Conservation (phyloP, 2,329 filamentous ascomycete genomes). For the Aspergillus ustus region DNA sequence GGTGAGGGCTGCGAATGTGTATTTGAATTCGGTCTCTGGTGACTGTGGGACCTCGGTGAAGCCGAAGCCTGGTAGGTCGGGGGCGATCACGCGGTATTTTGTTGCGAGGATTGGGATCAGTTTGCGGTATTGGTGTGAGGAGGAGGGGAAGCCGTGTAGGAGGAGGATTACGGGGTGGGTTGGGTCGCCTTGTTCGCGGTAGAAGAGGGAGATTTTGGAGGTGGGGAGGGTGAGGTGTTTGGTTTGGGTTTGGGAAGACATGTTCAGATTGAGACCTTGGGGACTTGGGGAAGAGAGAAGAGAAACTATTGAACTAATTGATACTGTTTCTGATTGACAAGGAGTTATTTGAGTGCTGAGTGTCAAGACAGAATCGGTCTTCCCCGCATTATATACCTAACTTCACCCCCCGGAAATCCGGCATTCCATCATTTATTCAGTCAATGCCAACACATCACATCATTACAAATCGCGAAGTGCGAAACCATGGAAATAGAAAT, state of each 20-base stretch:
- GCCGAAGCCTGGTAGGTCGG: constrained; percentile 65
- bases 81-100: constrained; percentile 56
- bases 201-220: constrained; percentile 38
- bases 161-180: constrained; percentile 48
- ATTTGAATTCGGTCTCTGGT: constrained; percentile 46
- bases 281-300: neutral
- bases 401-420: too few species aligned
- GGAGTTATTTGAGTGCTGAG: too few species aligned
- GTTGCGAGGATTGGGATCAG: constrained; percentile 51
- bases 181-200: constrained; percentile 39
- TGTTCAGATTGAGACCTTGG: neutral
- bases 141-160: constrained; percentile 53
- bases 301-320: too few species aligned
- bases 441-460: too few species aligned
- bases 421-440: too few species aligned
- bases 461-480: too few species aligned
- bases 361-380: too few species aligned
- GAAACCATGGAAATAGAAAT: neutral
- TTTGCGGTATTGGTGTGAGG: constrained; percentile 52
- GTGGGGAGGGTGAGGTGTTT: neutral
- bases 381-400: too few species aligned
- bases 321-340: too few species aligned
- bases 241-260: neutral
- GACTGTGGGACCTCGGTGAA: constrained; percentile 55
- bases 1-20: constrained; percentile 60